Percentiles rank a stretch among this genome's conserved stretches.
Conservation (phyloP, 1,284 basidiomycete genomes). For the Ustilago vetiveriae region DNA sequence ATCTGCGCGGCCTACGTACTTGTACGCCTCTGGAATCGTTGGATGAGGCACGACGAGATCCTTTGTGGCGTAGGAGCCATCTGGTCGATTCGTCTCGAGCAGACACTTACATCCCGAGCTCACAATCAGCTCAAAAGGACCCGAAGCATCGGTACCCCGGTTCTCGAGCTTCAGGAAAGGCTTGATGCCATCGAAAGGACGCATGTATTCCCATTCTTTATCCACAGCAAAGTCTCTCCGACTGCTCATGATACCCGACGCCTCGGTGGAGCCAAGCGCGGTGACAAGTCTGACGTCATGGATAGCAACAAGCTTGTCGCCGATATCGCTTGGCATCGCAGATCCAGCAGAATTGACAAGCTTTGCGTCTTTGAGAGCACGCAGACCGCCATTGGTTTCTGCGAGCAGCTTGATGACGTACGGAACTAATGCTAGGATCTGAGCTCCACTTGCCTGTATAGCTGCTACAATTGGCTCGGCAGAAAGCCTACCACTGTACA, state of each 20-base stretch:
- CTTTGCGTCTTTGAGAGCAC: conserved; percentile 70
- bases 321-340: conserved; percentile 70
- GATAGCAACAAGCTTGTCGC: conserved; percentile 70
- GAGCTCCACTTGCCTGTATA: conserved; percentile 1
- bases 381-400: conserved; percentile 71
- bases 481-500: conserved; percentile 11
- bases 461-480: conserved; percentile 4
- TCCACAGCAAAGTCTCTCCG: conserved; percentile 71
- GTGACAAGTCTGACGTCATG: conserved; percentile 72
- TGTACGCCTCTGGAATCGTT: conserved; percentile 69
- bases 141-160: conserved; percentile 2
- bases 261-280: conserved; percentile 69
- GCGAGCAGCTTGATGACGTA: conserved; percentile 71
- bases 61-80: conserved; percentile 73
- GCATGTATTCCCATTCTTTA: conserved; percentile 74
- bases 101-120: conserved; percentile 73
- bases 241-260: conserved; percentile 68
- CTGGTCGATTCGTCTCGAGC: conserved; percentile 70
- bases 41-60: conserved; percentile 70
- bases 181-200: conserved; percentile 48
- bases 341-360: conserved; percentile 70
- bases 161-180: conserved; percentile 18
- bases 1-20: conserved; percentile 74
- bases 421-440: conserved; percentile 67
- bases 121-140: conserved; percentile 72